Conservation (phyloP, 208 protist species). For the Trypanosoma scelopori region DNA sequence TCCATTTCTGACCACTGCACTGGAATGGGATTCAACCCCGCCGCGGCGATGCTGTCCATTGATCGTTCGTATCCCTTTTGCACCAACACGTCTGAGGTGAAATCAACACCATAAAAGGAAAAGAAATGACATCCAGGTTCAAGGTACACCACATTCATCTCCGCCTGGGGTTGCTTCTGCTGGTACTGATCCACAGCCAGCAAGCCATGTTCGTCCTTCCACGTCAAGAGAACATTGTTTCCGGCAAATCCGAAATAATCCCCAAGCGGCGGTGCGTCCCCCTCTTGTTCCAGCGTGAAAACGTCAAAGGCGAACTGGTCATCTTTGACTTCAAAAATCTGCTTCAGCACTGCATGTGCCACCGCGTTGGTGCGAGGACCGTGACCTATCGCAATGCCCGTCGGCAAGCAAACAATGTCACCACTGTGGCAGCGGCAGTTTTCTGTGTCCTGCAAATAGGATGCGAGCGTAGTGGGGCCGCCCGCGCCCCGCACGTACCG, state of each 20-base stretch:
- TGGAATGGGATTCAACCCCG: constrained; percentile 88
- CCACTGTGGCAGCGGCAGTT: constrained; percentile 83
- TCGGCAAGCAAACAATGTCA: constrained; percentile 85
- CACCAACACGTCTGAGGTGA: constrained; percentile 80
- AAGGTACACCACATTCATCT: constrained; percentile 72
- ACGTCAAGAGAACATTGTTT: constrained; percentile 83
- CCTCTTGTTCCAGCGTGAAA: constrained; percentile 88
- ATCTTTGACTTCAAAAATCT: constrained; percentile 69
- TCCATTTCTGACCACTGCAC: constrained; percentile 93
- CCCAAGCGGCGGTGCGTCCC: constrained; percentile 86
- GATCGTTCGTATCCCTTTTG: constrained; percentile 90
- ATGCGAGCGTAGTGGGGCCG: constrained; percentile 67
- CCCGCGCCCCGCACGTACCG: constrained; percentile 83
- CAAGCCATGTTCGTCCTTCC: constrained; percentile 92
- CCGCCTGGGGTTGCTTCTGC: constrained; percentile 41
- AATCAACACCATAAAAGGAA: constrained; percentile 86
- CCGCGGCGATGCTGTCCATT: constrained; percentile 86
- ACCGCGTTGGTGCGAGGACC: constrained; percentile 85
- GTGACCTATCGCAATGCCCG: constrained; percentile 84
- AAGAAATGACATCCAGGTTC: constrained; percentile 92
- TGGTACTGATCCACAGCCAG: constrained; percentile 91
- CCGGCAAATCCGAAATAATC: constrained; percentile 93
- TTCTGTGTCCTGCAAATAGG: constrained; percentile 84
- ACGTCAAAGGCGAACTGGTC: constrained; percentile 65
- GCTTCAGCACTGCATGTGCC: constrained; percentile 72